Conservation (phyloP, 176 grass and related monocot genomes). For the Rhynchospora tenuis region DNA sequence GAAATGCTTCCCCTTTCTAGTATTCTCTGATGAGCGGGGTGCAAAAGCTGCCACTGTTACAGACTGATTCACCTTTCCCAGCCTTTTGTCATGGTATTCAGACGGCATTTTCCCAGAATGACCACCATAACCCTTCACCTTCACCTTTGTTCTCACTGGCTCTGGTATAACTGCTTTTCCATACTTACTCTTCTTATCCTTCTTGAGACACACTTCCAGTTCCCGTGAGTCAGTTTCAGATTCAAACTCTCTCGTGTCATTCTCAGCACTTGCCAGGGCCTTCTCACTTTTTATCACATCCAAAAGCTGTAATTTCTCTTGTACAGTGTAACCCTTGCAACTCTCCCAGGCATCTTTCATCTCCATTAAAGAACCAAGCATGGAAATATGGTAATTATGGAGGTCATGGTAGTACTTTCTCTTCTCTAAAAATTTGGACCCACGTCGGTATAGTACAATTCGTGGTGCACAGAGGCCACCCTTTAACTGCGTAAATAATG, state of each 20-base stretch:
- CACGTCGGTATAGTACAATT: slow-evolving; percentile 55
- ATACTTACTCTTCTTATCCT: slow-evolving; percentile 14
- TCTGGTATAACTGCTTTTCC: slow-evolving; percentile 31
- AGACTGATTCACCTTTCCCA: slow-evolving; percentile 28
- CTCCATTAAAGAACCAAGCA: slow-evolving; percentile 50
- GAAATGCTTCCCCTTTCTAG: slow-evolving; percentile 45
- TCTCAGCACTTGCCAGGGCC: slow-evolving; percentile 15
- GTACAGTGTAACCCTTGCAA: slow-evolving; percentile 39
- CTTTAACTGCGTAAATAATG: slow-evolving; percentile 46
- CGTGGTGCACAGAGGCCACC: slow-evolving; percentile 73
- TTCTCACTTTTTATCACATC: slow-evolving; percentile 36
- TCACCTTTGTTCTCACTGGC: slow-evolving; percentile 60
- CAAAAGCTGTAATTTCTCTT: slow-evolving; percentile 54
- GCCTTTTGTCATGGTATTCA: slow-evolving; percentile 43
- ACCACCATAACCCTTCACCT: slow-evolving; percentile 32
- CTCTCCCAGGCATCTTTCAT: slow-evolving; percentile 74
- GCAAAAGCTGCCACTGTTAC: slow-evolving; percentile 67
- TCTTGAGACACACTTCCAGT: slow-evolving; percentile 11
- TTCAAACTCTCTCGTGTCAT: slow-evolving; percentile 17
- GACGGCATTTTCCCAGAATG: slow-evolving; percentile 25
- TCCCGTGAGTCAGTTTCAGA: slow-evolving; percentile 20
- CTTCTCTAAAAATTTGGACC: slow-evolving; percentile 40
- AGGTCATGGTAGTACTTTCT: slow-evolving; percentile 69
- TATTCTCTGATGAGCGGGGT: slow-evolving; percentile 35
- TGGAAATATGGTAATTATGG: slow-evolving; percentile 69